These are phyloP conservation scores for Trametes cubensis DNA, from an alignment of 768 basidiomycete genomes.

Conservation along the genomic window DNA sequence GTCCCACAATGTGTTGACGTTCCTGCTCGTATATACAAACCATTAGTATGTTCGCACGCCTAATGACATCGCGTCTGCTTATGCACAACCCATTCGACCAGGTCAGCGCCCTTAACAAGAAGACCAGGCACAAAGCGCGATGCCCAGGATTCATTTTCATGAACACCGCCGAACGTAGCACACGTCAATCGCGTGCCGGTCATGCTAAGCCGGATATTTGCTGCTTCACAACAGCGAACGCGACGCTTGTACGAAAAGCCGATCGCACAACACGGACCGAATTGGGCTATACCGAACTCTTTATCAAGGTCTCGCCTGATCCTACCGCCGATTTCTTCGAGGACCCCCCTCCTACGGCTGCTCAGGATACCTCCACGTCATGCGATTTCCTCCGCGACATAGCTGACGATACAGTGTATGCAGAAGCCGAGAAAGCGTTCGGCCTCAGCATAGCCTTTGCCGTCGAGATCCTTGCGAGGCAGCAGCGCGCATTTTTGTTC, in stretches of 20 bases:
- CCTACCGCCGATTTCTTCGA: slow-evolving; percentile 12
- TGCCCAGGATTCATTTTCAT: slow-evolving; percentile 16
- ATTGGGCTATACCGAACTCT: slow-evolving; percentile 18
- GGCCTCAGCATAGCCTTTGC: neutral
- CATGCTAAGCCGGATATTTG: slow-evolving; percentile 12
- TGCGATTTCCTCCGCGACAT: slow-evolving; percentile 5
- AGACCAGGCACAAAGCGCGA: neutral
- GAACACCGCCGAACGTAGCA: neutral
- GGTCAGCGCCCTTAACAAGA: neutral
- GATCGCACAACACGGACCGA: neutral
- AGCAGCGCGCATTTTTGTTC: slow-evolving; percentile 36
- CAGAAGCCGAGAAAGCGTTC: no score
- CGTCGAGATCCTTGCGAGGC: slow-evolving; percentile 24
- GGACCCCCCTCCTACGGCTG: neutral
- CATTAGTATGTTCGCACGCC: neutral
- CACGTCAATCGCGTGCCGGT: neutral
- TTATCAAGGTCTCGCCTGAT: slow-evolving; percentile 11
- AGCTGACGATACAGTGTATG: neutral
- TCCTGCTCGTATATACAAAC: neutral
- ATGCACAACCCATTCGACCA: slow-evolving; percentile 21
- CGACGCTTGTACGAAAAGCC: neutral
- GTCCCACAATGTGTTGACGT: neutral
- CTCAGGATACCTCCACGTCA: neutral
- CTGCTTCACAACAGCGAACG: slow-evolving; percentile 6
- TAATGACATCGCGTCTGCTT: neutral